Conservation (phyloP, 2,329 filamentous ascomycete species). For the Sporothrix globosa region DNA sequence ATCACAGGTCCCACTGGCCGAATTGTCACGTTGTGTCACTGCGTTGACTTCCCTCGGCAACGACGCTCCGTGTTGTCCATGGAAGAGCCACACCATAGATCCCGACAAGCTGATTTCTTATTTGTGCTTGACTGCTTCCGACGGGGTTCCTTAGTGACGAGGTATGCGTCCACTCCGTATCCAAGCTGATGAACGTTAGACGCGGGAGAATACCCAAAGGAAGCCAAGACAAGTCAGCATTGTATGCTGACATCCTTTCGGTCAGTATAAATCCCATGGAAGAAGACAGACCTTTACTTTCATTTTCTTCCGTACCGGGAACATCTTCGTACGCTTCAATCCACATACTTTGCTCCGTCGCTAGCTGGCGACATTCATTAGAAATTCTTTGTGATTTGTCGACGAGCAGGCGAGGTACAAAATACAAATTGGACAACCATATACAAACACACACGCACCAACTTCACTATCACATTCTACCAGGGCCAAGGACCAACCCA, state of each 20-base stretch:
- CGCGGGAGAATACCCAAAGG: neutral
- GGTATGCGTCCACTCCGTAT: neutral
- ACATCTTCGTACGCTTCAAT: neutral
- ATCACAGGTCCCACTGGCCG: too few species aligned
- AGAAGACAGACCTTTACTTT: neutral
- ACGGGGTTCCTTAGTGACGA: neutral
- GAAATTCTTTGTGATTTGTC: conserved; percentile 10
- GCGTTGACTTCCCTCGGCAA: neutral
- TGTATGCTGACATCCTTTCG: neutral
- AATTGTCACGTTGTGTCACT: too few species aligned
- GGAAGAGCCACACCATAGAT: neutral
- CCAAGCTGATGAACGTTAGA: neutral
- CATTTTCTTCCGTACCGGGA: neutral
- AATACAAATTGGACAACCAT: neutral
- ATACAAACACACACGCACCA: neutral
- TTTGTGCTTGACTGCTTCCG: neutral
- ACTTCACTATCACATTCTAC: neutral
- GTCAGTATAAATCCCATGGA: neutral
- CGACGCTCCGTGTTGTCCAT: too few species aligned
- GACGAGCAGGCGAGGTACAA: neutral
- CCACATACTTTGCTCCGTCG: neutral
- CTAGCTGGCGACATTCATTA: neutral
- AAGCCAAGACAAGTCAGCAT: neutral
- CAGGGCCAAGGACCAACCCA: neutral
- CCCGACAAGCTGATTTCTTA: neutral